These are phyloP conservation scores for Dichotomocladium elegans DNA, from an alignment of 371 early-diverging fungal genomes.

Conservation along the genomic window DNA sequence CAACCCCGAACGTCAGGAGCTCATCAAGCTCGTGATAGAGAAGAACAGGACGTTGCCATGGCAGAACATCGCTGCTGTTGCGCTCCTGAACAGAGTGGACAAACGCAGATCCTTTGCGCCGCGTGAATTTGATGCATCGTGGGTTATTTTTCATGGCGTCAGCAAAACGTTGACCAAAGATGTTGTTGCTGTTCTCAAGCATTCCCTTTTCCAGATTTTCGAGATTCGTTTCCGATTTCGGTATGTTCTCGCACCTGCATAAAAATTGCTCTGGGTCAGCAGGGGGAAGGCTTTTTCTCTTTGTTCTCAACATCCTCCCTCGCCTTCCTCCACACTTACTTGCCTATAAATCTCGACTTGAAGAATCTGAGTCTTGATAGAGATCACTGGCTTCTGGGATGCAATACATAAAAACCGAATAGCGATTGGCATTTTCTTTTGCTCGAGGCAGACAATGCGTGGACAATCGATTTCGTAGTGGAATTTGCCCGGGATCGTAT, in stretches of 20 bases:
- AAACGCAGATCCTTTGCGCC: constrained; percentile 26
- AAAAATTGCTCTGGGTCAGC: too few relatives aligned
- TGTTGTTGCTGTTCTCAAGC: constrained; percentile 5
- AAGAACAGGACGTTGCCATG: constrained; percentile 31
- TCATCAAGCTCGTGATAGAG: constrained; percentile 29
- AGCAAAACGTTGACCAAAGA: constrained; percentile 9
- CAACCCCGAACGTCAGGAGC: constrained; percentile 22
- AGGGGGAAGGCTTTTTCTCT: too few relatives aligned
- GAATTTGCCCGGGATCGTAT: constrained; percentile 37
- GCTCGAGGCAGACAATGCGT: constrained; percentile 30
- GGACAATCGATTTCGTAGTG: constrained; percentile 43
- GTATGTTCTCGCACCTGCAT: constrained; percentile 25
- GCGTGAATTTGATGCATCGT: constrained; percentile 20
- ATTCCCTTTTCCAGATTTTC: constrained; percentile 4
- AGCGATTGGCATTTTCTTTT: constrained; percentile 26
- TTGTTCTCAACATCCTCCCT: too few relatives aligned
- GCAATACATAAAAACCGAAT: constrained; percentile 33
- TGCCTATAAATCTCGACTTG: constrained; percentile 39
- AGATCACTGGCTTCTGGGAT: constrained; percentile 24
- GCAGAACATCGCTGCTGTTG: constrained; percentile 11
- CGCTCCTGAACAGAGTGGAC: constrained; percentile 21
- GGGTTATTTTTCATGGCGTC: constrained; percentile 14
- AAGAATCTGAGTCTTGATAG: constrained; percentile 27
- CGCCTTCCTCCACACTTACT: not conserved
- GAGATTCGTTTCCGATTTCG: constrained; percentile 31